phyloP scores from a whole-genome alignment of 2,329 filamentous ascomycete genomes.

The Lachnellula suecica region DNA sequence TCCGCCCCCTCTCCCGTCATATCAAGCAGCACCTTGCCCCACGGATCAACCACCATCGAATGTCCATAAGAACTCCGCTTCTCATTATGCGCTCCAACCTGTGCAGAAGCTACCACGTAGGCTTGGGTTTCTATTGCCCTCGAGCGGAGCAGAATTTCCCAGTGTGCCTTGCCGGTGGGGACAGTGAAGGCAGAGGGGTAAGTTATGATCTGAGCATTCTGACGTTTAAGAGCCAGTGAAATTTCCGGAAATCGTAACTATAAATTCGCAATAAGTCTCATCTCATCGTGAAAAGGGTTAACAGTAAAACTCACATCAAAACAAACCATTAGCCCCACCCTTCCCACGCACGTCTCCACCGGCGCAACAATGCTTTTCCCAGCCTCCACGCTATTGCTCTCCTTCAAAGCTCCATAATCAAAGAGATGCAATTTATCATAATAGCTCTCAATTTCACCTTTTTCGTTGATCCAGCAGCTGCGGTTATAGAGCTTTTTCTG shows the following conservation, averaged over 20 bases:
- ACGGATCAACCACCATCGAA: constrained; percentile 82
- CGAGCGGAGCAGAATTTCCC: constrained; percentile 75
- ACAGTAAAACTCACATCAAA: constrained; percentile 63
- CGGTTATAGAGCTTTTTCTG: constrained; percentile 58
- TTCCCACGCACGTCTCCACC: constrained; percentile 71
- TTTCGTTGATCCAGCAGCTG: constrained; percentile 63
- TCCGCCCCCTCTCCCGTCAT: constrained; percentile 50
- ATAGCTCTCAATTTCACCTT: constrained; percentile 53
- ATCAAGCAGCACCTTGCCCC: constrained; percentile 73
- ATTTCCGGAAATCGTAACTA: constrained; percentile 77
- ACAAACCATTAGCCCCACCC: constrained; percentile 79
- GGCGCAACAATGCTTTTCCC: constrained; percentile 65
- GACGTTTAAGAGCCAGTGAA: constrained; percentile 62
- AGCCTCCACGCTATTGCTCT: constrained; percentile 66
- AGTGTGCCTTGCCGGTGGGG: constrained; percentile 81
- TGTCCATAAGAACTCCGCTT: constrained; percentile 82
- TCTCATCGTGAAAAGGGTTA: too few species aligned
- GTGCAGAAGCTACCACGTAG: constrained; percentile 84
- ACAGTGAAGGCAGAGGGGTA: constrained; percentile 92
- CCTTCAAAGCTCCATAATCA: constrained; percentile 66
- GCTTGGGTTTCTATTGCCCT: constrained; percentile 87
- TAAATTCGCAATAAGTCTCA: background rate
- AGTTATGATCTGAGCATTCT: constrained; percentile 72
- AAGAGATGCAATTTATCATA: constrained; percentile 95
- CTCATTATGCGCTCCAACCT: constrained; percentile 71